Percentiles rank a stretch among this genome's conserved stretches.
Conservation (phyloP, 495 filamentous ascomycete species). For the Staphylotrichum longicolle region DNA sequence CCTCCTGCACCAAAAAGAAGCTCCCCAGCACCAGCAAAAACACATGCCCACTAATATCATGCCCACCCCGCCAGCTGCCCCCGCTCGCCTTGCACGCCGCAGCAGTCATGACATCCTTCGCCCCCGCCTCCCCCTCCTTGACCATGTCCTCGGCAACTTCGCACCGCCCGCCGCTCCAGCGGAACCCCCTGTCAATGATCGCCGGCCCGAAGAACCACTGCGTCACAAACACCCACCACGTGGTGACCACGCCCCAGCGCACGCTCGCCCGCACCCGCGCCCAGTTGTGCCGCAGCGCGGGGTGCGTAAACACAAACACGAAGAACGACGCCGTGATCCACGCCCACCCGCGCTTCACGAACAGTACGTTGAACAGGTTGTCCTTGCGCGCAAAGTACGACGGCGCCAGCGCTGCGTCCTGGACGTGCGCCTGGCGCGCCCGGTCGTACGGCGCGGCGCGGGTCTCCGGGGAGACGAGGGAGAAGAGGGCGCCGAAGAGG, state of each 20-base stretch:
- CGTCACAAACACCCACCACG: conserved; percentile 75
- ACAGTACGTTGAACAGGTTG: conserved; percentile 86
- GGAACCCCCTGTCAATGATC: conserved; percentile 82
- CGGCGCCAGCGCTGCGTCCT: conserved; percentile 60
- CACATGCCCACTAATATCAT: conserved; percentile 93
- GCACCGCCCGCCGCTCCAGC: conserved; percentile 78
- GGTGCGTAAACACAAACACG: conserved; percentile 60
- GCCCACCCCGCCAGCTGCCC: conserved; percentile 81
- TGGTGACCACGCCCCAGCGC: conserved; percentile 69
- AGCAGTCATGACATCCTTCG: conserved; percentile 57
- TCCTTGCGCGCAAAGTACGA: conserved; percentile 90
- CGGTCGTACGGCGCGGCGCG: conserved; percentile 58
- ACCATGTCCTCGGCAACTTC: conserved; percentile 42
- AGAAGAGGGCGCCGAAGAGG: conserved; percentile 75
- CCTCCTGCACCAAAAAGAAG: conserved; percentile 75
- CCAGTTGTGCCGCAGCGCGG: conserved; percentile 35
- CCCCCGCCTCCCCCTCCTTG: conserved; percentile 17
- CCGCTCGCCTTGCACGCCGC: conserved; percentile 80
- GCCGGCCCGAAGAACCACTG: conserved; percentile 96
- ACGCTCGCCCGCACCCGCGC: conserved; percentile 51
- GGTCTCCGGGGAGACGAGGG: conserved; percentile 67
- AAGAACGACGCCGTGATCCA: conserved; percentile 74
- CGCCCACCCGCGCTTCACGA: conserved; percentile 93
- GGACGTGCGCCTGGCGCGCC: conserved; percentile 52
- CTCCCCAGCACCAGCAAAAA: conserved; percentile 86